These are phyloP conservation scores for Berkeleyomyces basicola DNA, from an alignment of 2,329 filamentous ascomycete species.

Conservation along the genomic window DNA sequence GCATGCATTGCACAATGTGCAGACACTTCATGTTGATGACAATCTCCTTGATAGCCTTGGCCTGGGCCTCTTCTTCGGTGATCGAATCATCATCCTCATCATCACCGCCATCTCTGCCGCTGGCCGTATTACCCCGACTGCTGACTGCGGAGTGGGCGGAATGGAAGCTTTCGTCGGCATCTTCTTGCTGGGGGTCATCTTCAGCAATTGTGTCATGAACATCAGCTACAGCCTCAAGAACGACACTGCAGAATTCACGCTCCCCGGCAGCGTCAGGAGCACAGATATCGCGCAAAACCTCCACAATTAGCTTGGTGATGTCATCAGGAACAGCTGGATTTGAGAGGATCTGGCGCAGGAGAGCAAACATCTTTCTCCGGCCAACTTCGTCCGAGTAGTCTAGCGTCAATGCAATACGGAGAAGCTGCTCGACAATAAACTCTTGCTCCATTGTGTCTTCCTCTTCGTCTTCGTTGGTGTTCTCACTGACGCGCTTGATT, in stretches of 20 bases:
- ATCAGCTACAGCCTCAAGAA: conserved; percentile 87
- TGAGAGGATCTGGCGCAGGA: conserved; percentile 72
- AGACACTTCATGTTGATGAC: conserved; percentile 98
- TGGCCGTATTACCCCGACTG: conserved; percentile 33
- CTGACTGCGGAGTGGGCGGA: conserved; percentile 79
- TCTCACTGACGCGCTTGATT: conserved; percentile 38
- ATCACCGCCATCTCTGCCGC: conserved; percentile 27
- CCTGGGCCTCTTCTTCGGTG: conserved; percentile 48
- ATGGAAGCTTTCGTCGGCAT: conserved; percentile 64
- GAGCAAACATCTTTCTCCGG: conserved; percentile 83
- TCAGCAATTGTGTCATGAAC: conserved; percentile 87
- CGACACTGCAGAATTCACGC: conserved; percentile 66
- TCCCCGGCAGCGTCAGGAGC: conserved; percentile 57
- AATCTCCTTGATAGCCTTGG: conserved; percentile 74
- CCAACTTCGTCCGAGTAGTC: conserved; percentile 98
- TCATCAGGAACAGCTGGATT: conserved; percentile 82
- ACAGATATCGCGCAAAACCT: conserved; percentile 69
- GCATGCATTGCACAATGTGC: conserved; percentile 93
- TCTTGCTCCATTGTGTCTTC: conserved; percentile 81
- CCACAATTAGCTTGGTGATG: conserved; percentile 72
- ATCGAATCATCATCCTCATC: conserved; percentile 17
- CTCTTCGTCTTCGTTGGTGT: conserved; percentile 47
- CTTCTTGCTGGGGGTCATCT: conserved; percentile 34
- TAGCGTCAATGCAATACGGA: conserved; percentile 78
- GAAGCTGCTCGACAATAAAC: conserved; percentile 87